phyloP scores from a whole-genome alignment of 176 grass and related monocot species.

The Musa beccarii region DNA sequence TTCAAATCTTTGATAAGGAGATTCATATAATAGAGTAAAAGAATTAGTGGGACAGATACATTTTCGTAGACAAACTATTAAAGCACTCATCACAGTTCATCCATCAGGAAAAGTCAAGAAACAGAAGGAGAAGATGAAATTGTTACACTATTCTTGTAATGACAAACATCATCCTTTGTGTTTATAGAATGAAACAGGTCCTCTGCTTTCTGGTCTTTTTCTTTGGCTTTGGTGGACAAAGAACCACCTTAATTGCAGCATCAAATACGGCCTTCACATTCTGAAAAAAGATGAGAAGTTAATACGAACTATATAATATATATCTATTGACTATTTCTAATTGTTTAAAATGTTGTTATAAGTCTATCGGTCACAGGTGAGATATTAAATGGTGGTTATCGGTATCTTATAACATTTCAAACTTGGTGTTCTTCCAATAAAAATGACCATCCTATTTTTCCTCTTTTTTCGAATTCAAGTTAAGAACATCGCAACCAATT shows the following conservation, averaged over 20 bases:
- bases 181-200: slow-evolving; percentile 63
- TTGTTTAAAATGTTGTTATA: too few relatives aligned
- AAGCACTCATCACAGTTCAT: not conserved
- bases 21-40: not conserved
- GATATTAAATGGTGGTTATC: too few relatives aligned
- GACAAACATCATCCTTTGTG: not conserved
- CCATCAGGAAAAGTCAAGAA: not conserved
- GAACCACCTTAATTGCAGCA: slow-evolving; percentile 60
- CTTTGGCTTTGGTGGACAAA: slow-evolving; percentile 61
- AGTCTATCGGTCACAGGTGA: too few relatives aligned
- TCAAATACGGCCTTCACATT: slow-evolving; percentile 77
- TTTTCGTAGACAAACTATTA: not conserved
- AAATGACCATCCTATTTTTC: too few relatives aligned
- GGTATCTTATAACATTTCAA: too few relatives aligned
- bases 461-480: too few relatives aligned
- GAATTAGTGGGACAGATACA: not conserved
- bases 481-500: too few relatives aligned
- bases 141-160: not conserved
- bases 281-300: slow-evolving; percentile 6
- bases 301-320: not conserved
- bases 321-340: too few relatives aligned
- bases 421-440: too few relatives aligned
- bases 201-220: slow-evolving; percentile 54
- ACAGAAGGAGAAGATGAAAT: not conserved
- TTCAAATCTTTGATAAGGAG: not conserved